Evolutionary conservation across 768 basidiomycete species (phyloP).

Genomic region (Suillus weaverae): DNA sequence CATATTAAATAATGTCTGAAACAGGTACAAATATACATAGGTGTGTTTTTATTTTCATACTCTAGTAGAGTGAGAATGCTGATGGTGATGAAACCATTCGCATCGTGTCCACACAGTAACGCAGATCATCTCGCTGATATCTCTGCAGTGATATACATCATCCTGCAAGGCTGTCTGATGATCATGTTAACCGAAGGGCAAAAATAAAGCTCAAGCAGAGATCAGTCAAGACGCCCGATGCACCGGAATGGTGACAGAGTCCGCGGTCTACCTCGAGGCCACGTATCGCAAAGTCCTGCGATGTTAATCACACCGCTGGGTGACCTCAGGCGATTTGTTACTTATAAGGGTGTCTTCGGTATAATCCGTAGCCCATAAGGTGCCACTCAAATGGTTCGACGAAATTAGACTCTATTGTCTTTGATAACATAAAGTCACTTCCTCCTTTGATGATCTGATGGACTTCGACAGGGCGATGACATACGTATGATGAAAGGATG

Average conservation of each 20-base stretch:
- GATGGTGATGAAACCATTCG: neutral
- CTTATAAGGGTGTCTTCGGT: constrained; percentile 24
- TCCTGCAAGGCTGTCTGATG: constrained; percentile 20
- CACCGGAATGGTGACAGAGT: constrained; percentile 19
- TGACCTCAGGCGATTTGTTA: constrained; percentile 21
- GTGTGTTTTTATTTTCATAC: constrained; percentile 15
- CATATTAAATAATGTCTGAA: constrained; percentile 22
- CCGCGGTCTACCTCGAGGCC: constrained; percentile 25
- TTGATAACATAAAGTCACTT: constrained; percentile 20
- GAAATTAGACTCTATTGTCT: constrained; percentile 12
- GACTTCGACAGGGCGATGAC: constrained; percentile 26
- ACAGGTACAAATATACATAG: constrained; percentile 33
- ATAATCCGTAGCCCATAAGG: neutral
- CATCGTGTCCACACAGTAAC: neutral
- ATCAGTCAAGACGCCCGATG: constrained; percentile 23
- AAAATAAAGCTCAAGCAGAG: constrained; percentile 27
- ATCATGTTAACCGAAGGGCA: constrained; percentile 25
- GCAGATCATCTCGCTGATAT: neutral
- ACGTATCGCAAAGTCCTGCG: constrained; percentile 21
- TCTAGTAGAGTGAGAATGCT: neutral
- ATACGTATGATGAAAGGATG: constrained; percentile 20
- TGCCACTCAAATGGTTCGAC: neutral
- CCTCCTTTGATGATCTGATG: neutral
- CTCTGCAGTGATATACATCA: constrained; percentile 13
- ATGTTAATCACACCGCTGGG: constrained; percentile 25